phyloP scores from a whole-genome alignment of 805 yeast genomes.

The Kodamaea laetipori region DNA sequence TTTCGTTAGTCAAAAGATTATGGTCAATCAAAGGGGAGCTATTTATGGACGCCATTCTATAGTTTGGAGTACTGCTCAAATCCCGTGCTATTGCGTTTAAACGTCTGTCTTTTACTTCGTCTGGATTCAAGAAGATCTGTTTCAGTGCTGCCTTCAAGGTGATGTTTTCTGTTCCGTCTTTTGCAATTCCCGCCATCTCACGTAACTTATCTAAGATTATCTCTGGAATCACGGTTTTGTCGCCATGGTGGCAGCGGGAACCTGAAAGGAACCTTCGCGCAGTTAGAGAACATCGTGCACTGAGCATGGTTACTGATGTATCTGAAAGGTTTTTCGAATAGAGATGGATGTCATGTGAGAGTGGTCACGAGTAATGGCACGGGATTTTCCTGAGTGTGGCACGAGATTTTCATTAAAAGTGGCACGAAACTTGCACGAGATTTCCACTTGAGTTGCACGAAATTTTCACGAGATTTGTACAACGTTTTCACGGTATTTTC shows the following conservation, averaged over 20 bases:
- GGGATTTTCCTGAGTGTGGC: too few relatives aligned
- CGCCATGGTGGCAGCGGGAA: conserved; percentile 5
- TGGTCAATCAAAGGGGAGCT: conserved; percentile 12
- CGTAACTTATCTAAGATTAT: conserved; percentile 17
- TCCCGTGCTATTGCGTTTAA: conserved; percentile 18
- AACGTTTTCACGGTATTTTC: too few relatives aligned
- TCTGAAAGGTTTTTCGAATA: background rate
- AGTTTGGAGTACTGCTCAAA: conserved; percentile 13
- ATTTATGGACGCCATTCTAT: conserved; percentile 6
- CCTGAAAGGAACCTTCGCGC: conserved; percentile 8
- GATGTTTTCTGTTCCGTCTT: conserved; percentile 5
- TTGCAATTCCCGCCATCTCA: conserved; percentile 15
- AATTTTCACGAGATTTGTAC: too few relatives aligned
- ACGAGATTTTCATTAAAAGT: too few relatives aligned
- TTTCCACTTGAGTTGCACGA: too few relatives aligned
- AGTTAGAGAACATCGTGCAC: background rate
- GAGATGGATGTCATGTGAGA: too few relatives aligned
- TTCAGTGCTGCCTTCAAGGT: conserved; percentile 9
- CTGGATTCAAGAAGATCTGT: conserved; percentile 21
- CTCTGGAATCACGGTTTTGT: conserved; percentile 21
- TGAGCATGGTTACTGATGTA: conserved; percentile 3
- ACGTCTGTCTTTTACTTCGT: conserved; percentile 20
- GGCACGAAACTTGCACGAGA: too few relatives aligned
- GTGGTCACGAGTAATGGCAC: too few relatives aligned
- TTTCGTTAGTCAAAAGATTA: conserved; percentile 7